phyloP scores from a whole-genome alignment of 2,329 filamentous ascomycete genomes.

The Phaeosphaeriaceae sp. region DNA sequence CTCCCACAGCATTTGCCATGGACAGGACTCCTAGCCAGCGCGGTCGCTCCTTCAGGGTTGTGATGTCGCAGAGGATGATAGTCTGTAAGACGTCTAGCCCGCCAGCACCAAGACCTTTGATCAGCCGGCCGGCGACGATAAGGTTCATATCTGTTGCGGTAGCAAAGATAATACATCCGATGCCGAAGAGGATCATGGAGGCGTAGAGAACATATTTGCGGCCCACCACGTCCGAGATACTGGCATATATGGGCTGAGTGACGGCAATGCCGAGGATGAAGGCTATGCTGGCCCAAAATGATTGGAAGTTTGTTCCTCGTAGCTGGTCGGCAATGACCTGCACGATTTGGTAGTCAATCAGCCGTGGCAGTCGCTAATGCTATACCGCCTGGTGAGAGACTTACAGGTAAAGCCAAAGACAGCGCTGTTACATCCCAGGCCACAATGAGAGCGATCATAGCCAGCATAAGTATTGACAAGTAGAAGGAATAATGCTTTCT shows the following conservation, averaged over 20 bases:
- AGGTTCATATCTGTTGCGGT: slow-evolving; percentile 48
- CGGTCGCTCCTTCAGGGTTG: slow-evolving; percentile 53
- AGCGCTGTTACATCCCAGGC: background rate
- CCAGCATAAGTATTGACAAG: background rate
- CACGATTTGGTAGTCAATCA: background rate
- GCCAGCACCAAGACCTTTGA: slow-evolving; percentile 61
- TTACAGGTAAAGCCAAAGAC: background rate
- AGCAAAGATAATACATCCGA: too few relatives aligned
- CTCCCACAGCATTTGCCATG: too few relatives aligned
- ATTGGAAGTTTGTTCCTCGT: slow-evolving; percentile 16
- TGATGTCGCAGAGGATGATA: slow-evolving; percentile 60
- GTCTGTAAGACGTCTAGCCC: slow-evolving; percentile 56
- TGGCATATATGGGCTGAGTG: slow-evolving; percentile 38
- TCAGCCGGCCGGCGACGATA: slow-evolving; percentile 57
- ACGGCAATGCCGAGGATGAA: slow-evolving; percentile 29
- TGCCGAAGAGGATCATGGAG: slow-evolving; percentile 49
- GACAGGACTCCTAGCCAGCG: slow-evolving; percentile 17
- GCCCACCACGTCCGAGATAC: slow-evolving; percentile 32
- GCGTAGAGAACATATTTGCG: slow-evolving; percentile 23
- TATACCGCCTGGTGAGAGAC: too few relatives aligned
- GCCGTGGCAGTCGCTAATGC: background rate
- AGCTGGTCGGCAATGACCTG: slow-evolving; percentile 1
- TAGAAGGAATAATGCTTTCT: too few relatives aligned
- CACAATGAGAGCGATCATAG: background rate
- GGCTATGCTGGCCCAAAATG: slow-evolving; percentile 48